phyloP scores from a whole-genome alignment of 2,329 filamentous ascomycete genomes.

The Exophiala xenobiotica region DNA sequence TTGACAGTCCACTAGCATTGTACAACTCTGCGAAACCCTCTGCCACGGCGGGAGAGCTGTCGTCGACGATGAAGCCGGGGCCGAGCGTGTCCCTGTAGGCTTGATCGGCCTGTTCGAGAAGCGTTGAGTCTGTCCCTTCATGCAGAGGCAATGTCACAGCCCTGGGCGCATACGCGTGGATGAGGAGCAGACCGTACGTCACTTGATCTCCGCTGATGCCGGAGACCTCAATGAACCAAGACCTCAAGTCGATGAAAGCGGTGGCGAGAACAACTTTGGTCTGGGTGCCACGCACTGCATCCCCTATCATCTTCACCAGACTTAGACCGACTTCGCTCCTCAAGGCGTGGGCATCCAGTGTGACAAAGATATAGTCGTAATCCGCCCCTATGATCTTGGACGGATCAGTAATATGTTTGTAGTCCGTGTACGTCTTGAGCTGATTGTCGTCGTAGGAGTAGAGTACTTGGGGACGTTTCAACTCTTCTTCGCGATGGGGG shows the following conservation, averaged over 20 bases:
- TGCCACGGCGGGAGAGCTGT: constrained; percentile 2
- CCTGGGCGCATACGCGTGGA: constrained; percentile 2
- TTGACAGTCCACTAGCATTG: constrained; percentile 6
- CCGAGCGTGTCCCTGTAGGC: constrained; percentile 7
- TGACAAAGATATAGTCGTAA: constrained; percentile 7
- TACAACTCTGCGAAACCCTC: constrained; percentile 5
- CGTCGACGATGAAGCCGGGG: neutral
- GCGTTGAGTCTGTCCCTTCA: neutral
- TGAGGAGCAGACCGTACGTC: neutral
- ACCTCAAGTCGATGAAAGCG: neutral
- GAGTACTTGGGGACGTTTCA: constrained; percentile 3
- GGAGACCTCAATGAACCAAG: constrained; percentile 5
- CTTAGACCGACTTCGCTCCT: constrained; percentile 3
- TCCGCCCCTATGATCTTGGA: neutral
- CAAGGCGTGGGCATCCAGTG: constrained; percentile 7
- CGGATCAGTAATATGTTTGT: constrained; percentile 3
- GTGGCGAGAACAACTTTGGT: constrained; percentile 3
- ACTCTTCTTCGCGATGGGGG: constrained; percentile 2
- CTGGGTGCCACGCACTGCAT: constrained; percentile 1
- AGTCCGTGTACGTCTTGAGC: constrained; percentile 6
- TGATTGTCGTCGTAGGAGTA: constrained; percentile 7
- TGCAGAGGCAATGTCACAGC: constrained; percentile 4
- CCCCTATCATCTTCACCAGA: constrained; percentile 1
- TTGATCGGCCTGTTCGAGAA: constrained; percentile 4
- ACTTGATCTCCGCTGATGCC: constrained; percentile 3